Percentiles rank a stretch among this genome's conserved stretches.
These are phyloP conservation scores for Hypoxylon crocopeplum DNA, from an alignment of 495 filamentous ascomycete genomes.

Conservation along the genomic window DNA sequence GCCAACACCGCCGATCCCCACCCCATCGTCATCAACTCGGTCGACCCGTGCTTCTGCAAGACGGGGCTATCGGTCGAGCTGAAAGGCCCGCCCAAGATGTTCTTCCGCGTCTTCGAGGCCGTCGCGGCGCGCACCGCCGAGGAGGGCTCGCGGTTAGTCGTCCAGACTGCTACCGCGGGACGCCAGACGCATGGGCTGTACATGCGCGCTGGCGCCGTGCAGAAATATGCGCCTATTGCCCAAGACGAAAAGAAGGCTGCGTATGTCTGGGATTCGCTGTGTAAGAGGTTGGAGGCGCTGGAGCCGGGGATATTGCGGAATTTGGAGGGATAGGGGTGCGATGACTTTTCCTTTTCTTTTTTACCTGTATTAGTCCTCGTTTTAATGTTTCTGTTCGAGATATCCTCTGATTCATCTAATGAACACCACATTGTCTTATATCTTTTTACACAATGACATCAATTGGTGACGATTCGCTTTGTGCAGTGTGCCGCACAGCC, in stretches of 20 bases:
- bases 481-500: too few relatives aligned
- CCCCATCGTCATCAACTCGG: neutral
- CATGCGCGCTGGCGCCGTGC: neutral
- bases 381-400: too few relatives aligned
- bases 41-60: neutral
- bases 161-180: neutral
- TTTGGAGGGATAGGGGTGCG: too few relatives aligned
- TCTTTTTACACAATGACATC: too few relatives aligned
- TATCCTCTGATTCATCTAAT: too few relatives aligned
- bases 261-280: neutral
- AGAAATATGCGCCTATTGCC: neutral
- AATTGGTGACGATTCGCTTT: too few relatives aligned
- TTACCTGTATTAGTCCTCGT: too few relatives aligned
- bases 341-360: too few relatives aligned
- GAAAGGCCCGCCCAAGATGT: neutral
- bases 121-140: neutral
- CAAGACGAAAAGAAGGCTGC: neutral
- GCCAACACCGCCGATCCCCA: neutral
- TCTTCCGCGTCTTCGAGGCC: neutral
- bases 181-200: neutral
- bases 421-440: too few relatives aligned
- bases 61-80: neutral
- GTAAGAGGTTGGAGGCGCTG: neutral
- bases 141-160: neutral
- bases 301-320: neutral